These are phyloP conservation scores for Limonium bicolor DNA, from an alignment of 148 eudicot species.

Conservation along the genomic window DNA sequence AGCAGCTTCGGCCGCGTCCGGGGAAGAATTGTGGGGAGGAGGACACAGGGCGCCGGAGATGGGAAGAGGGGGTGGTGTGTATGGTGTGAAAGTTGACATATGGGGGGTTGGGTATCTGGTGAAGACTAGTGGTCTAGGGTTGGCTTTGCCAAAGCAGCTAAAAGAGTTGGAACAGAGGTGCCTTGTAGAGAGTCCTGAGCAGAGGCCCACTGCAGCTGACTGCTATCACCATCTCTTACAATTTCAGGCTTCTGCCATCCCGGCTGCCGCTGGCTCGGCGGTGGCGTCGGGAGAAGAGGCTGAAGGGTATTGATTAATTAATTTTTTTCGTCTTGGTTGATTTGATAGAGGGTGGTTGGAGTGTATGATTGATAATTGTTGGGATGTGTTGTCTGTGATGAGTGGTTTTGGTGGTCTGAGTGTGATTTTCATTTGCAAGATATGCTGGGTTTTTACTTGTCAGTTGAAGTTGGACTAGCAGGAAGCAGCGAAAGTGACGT, in stretches of 20 bases:
- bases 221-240: constrained; percentile 84
- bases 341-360: too few relatives aligned
- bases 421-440: too few relatives aligned
- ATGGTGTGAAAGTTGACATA: constrained; percentile 81
- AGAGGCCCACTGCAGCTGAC: constrained; percentile 82
- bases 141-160: constrained; percentile 13
- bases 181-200: constrained; percentile 62
- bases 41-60: constrained; percentile 66
- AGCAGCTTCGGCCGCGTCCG: constrained; percentile 17
- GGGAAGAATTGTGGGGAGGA: background rate
- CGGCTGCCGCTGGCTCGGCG: background rate
- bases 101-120: constrained; percentile 71
- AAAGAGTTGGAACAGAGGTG: constrained; percentile 58
- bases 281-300: constrained; percentile 29
- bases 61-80: constrained; percentile 39
- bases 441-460: too few relatives aligned
- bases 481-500: too few relatives aligned
- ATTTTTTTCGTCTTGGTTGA: too few relatives aligned
- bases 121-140: constrained; percentile 35
- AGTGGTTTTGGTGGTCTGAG: too few relatives aligned
- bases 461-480: too few relatives aligned
- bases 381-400: too few relatives aligned
- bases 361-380: too few relatives aligned
- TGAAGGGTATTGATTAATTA: too few relatives aligned
- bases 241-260: constrained; percentile 34